phyloP scores from a whole-genome alignment of 2,329 filamentous ascomycete species.

The Mycosphaerella sp. region DNA sequence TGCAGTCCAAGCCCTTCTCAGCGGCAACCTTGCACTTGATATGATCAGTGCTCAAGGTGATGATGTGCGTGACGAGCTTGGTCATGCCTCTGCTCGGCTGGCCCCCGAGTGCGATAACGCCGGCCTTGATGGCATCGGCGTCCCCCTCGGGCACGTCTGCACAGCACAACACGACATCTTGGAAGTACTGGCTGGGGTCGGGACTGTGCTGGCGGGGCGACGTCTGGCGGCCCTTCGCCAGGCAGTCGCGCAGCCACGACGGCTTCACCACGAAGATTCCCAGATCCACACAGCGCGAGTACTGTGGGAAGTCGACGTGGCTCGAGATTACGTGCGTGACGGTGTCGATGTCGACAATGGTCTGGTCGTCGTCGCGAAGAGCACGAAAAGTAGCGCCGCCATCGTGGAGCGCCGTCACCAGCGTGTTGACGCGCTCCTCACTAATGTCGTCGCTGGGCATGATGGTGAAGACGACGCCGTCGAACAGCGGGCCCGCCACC shows the following conservation, averaged over 20 bases:
- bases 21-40: conserved; percentile 60
- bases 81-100: conserved; percentile 67
- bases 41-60: conserved; percentile 70
- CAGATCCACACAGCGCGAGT: conserved; percentile 63
- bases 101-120: conserved; percentile 82
- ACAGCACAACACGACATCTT: conserved; percentile 73
- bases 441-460: conserved; percentile 36
- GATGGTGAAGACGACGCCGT: conserved; percentile 38
- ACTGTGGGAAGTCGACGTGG: conserved; percentile 88
- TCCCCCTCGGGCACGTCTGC: conserved; percentile 79
- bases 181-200: conserved; percentile 85
- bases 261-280: conserved; percentile 82
- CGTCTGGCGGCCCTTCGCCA: conserved; percentile 63
- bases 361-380: conserved; percentile 36
- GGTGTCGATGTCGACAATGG: conserved; percentile 37
- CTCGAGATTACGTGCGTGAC: conserved; percentile 64
- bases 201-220: conserved; percentile 82
- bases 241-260: conserved; percentile 68
- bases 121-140: conserved; percentile 86
- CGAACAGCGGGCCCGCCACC: conserved; percentile 32
- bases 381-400: conserved; percentile 46
- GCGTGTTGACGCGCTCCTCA: conserved; percentile 39
- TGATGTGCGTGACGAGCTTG: conserved; percentile 78
- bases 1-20: conserved; percentile 62
- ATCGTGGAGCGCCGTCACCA: conserved; percentile 36